Evolutionary conservation across 1,139 yeast species (phyloP), one percentile per base, ranked within the genome.

Genomic region (Geotrichum fermentans): DNA sequence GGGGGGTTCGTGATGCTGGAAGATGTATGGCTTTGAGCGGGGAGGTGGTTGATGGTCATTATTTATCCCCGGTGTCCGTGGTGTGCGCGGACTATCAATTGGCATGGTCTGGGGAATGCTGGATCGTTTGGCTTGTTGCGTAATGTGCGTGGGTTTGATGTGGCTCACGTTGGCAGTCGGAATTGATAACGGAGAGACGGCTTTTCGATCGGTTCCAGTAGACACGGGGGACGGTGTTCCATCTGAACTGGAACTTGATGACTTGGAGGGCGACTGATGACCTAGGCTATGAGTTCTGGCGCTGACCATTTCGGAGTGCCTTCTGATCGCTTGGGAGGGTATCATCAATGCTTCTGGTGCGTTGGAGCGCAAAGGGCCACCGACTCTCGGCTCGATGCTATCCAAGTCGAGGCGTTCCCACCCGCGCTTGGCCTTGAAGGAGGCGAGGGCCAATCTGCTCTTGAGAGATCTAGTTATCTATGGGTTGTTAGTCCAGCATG

Each of bases 371-470:
- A n/a, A n/a, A n/a, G n/a, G n/a, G n/a, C n/a, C n/a, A n/a, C n/a
- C n/a, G n/a, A 65, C 52, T 29, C 58, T 58, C 11, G 69, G 71
- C 53, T 67, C 72, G 35, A 69, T 63, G 17, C 62, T 50, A 43
- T 68, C 71, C 34, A 69, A 56, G 26, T 62, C 58, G 40, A 68
- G 59, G 50, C 63, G 62, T 52, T 66, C 68, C 68, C 70, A 66
- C n/a, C 72, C 73, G 14, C 70, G 59, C 49, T 65, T 63, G 32
- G 73, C 62, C 55, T 72, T 71, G 61, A 62, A 65, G 24, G 70
- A 62, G 4, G 75, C 75, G 37, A 68, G 56, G 16, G 71, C 72
- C 30, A 71, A 64, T 28, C 74, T 60, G 37, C 67, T 62, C 51
- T 70, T 70, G 35, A 71, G 61, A 45, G 66, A 63, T 30, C 72